A percentile compares a stretch with the other conserved stretches of the same genome.
These are phyloP conservation scores for Pneumocystis murina DNA, from an alignment of 1,139 yeast species.

Conservation along the genomic window DNA sequence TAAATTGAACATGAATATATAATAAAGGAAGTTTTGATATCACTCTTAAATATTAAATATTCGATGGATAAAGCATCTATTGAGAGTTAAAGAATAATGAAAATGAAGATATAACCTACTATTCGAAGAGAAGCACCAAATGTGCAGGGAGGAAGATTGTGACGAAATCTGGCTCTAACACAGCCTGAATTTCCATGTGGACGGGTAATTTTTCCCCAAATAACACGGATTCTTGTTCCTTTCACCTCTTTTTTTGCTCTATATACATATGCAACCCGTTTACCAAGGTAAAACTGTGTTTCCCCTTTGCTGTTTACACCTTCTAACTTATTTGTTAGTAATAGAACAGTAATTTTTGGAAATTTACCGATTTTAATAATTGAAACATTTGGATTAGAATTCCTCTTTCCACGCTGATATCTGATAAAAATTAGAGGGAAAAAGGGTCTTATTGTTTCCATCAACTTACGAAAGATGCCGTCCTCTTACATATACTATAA, in stretches of 20 bases:
- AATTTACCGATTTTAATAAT: not conserved
- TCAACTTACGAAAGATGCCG: not conserved
- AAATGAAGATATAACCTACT: conserved; percentile 33
- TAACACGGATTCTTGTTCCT: conserved; percentile 98
- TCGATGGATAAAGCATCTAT: conserved; percentile 77
- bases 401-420: not conserved
- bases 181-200: conserved; percentile 98
- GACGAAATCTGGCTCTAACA: conserved; percentile 97
- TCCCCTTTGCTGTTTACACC: conserved; percentile 85
- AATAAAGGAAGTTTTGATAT: not conserved
- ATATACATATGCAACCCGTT: conserved; percentile 98
- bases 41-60: conserved; percentile 46
- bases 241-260: conserved; percentile 95
- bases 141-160: conserved; percentile 98
- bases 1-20: not conserved
- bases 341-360: not conserved
- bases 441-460: not conserved
- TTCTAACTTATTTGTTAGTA: conserved; percentile 24
- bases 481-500: not conserved
- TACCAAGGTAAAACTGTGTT: conserved; percentile 98
- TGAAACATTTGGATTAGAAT: not conserved
- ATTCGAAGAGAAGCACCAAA: conserved; percentile 99
- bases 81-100: not conserved
- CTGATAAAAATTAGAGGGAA: not conserved
- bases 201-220: conserved; percentile 97